These are phyloP conservation scores for Persicaria maculosa DNA, from an alignment of 148 eudicot species.

Conservation along the genomic window DNA sequence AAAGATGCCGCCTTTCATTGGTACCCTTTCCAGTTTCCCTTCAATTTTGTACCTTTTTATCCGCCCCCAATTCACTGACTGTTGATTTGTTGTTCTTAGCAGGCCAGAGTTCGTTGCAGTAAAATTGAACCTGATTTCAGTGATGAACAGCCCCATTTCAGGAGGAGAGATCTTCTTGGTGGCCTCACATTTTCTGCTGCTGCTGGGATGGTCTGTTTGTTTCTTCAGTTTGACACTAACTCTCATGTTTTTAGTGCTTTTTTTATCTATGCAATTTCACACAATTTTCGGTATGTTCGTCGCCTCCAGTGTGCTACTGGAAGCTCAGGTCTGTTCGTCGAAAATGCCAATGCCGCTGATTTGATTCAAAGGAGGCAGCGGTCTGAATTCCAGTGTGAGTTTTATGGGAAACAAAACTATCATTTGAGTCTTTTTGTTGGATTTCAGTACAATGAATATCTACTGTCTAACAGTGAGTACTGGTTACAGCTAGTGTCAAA, in stretches of 20 bases:
- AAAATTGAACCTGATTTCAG: constrained; percentile 30
- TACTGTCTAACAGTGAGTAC: constrained; percentile 1
- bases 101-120: constrained; percentile 44
- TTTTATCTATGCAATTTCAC: constrained; percentile 42
- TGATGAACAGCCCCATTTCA: constrained; percentile 27
- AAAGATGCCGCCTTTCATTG: too few species aligned
- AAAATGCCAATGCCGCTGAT: constrained; percentile 87
- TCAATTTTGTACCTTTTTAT: too few species aligned
- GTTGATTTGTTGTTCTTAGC: not conserved
- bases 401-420: not conserved
- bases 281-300: constrained; percentile 31
- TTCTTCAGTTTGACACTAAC: not conserved
- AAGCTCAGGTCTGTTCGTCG: constrained; percentile 46
- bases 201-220: constrained; percentile 44
- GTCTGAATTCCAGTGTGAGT: constrained; percentile 77
- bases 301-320: constrained; percentile 44
- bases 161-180: constrained; percentile 56
- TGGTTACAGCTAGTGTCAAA: constrained; percentile 60
- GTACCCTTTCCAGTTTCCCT: too few species aligned
- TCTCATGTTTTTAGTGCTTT: constrained; percentile 11
- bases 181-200: constrained; percentile 53
- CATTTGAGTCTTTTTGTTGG: not conserved
- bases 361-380: constrained; percentile 83
- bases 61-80: not conserved
- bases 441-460: not conserved